A percentile compares a stretch with the other conserved stretches of the same genome.
Evolutionary conservation across 2,329 filamentous ascomycete genomes (phyloP).

Genomic region (Colletotrichum euphorbiae): DNA sequence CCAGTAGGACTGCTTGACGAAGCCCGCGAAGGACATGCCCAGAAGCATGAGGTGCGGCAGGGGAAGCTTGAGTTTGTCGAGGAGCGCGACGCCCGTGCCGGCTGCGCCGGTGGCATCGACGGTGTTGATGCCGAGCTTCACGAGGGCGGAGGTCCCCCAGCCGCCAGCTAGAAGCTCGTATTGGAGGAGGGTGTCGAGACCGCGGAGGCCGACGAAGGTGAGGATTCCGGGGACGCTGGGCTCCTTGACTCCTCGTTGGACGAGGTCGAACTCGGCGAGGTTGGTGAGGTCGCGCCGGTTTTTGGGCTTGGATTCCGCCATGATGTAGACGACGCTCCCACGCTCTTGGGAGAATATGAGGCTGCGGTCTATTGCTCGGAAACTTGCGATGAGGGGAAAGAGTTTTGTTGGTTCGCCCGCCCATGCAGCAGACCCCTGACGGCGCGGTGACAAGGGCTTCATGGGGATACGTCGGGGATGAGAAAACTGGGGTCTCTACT

Average conservation of each 20-base stretch:
- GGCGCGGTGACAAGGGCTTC: too few relatives aligned
- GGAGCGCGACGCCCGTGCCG: constrained; percentile 44
- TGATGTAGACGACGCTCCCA: not conserved
- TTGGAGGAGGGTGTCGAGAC: constrained; percentile 49
- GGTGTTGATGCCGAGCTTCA: constrained; percentile 56
- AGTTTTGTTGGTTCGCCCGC: too few relatives aligned
- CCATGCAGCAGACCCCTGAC: too few relatives aligned
- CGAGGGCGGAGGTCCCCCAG: constrained; percentile 59
- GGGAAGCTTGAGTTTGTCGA: constrained; percentile 60
- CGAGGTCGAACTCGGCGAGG: constrained; percentile 45
- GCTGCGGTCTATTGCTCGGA: too few relatives aligned
- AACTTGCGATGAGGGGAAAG: not conserved
- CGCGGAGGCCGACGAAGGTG: constrained; percentile 54
- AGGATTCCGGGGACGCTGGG: constrained; percentile 50
- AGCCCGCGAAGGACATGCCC: constrained; percentile 63
- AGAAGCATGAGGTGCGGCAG: constrained; percentile 63
- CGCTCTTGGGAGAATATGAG: too few relatives aligned
- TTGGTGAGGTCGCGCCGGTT: constrained; percentile 3
- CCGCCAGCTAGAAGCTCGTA: constrained; percentile 47
- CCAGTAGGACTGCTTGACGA: constrained; percentile 69
- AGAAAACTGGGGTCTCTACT: too few relatives aligned
- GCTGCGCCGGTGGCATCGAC: constrained; percentile 55
- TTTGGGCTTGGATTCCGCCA: constrained; percentile 25
- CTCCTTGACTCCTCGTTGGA: constrained; percentile 52
- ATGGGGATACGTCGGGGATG: too few relatives aligned